Conservation (phyloP, 257 asterid species). For the Solanum pennellii region DNA sequence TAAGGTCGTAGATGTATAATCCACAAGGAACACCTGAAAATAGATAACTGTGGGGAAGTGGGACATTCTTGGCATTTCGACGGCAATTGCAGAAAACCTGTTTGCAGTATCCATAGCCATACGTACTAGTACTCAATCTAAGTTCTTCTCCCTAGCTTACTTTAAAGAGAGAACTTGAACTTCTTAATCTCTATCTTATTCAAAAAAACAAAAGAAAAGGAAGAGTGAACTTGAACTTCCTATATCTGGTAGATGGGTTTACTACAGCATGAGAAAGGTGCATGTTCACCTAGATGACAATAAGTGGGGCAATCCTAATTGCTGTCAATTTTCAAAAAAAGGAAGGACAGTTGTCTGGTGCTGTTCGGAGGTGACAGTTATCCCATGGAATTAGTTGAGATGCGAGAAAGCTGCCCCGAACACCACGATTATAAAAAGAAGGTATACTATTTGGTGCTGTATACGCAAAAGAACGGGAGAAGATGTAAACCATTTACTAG, state of each 20-base stretch:
- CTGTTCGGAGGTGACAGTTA: neutral
- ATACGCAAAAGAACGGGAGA: neutral
- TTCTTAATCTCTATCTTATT: neutral
- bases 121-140: neutral
- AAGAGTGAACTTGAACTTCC: neutral
- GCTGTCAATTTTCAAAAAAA: neutral
- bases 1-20: neutral
- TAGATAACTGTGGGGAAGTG: neutral
- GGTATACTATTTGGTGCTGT: neutral
- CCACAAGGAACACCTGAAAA: neutral
- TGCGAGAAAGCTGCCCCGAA: neutral
- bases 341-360: neutral
- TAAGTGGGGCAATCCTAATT: neutral
- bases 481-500: neutral
- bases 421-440: neutral
- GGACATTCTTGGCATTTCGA: neutral
- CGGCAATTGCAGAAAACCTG: neutral
- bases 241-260: neutral
- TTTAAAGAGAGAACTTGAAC: neutral
- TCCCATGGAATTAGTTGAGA: neutral
- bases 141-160: neutral
- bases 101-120: neutral
- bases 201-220: neutral
- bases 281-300: neutral
- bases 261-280: neutral